Evolutionary conservation across 495 filamentous ascomycete species (phyloP).

Genomic region (Margaritispora aquatica): DNA sequence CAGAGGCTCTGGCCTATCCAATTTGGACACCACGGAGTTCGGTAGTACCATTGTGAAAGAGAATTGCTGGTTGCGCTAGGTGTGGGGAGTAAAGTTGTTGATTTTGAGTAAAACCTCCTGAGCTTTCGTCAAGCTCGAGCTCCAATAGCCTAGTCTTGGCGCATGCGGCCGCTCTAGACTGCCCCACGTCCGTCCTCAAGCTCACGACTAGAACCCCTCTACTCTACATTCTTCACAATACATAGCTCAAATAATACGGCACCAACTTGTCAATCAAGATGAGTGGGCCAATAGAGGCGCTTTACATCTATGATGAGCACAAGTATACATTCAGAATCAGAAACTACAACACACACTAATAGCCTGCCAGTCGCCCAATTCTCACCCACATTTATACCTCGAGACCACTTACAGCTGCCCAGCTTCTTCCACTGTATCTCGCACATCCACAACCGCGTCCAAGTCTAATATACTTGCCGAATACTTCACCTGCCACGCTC

Average conservation of each 20-base stretch:
- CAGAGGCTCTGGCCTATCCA: constrained; percentile 13
- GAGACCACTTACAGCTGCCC: constrained; percentile 69
- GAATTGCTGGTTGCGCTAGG: not conserved
- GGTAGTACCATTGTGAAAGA: not conserved
- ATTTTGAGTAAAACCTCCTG: not conserved
- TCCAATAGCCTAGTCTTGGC: not conserved
- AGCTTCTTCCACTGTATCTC: constrained; percentile 81
- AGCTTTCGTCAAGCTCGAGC: not conserved
- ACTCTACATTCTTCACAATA: too few relatives aligned
- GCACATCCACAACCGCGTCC: constrained; percentile 77
- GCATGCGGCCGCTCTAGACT: constrained; percentile 7
- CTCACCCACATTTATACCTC: constrained; percentile 53
- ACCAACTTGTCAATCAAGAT: constrained; percentile 34
- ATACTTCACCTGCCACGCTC: constrained; percentile 77
- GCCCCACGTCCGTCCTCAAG: constrained; percentile 14
- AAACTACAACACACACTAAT: not conserved
- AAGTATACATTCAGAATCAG: constrained; percentile 47
- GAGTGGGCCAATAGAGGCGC: constrained; percentile 85
- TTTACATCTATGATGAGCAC: constrained; percentile 93
- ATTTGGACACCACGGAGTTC: constrained; percentile 5
- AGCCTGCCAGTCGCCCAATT: constrained; percentile 32
- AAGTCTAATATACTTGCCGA: constrained; percentile 76
- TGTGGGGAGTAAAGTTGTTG: not conserved
- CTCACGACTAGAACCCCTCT: not conserved
- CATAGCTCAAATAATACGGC: constrained; percentile 20